These are phyloP conservation scores for Huntiella decipiens DNA, from an alignment of 2,329 filamentous ascomycete genomes.

Conservation along the genomic window DNA sequence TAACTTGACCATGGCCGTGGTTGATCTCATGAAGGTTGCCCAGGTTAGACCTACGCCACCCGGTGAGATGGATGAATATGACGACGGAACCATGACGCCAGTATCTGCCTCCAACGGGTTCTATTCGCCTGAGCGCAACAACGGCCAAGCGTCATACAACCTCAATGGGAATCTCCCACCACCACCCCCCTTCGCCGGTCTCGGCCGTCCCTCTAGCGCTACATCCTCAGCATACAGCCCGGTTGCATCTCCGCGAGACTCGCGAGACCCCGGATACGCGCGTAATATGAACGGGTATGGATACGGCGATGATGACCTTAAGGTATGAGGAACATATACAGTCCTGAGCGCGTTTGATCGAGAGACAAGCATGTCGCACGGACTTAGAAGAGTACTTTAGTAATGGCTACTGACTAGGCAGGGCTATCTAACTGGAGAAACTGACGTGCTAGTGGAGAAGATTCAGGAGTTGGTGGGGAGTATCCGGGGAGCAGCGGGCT, in stretches of 20 bases:
- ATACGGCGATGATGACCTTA: slow-evolving; percentile 9
- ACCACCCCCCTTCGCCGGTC: slow-evolving; percentile 37
- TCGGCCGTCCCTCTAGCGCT: slow-evolving; percentile 39
- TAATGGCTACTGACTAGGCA: slow-evolving; percentile 16
- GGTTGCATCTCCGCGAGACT: slow-evolving; percentile 47
- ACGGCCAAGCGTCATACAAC: background rate
- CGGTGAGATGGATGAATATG: slow-evolving; percentile 60
- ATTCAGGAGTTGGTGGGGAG: slow-evolving; percentile 65
- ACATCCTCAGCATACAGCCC: slow-evolving; percentile 61
- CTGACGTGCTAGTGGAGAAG: slow-evolving; percentile 55
- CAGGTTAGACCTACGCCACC: slow-evolving; percentile 64
- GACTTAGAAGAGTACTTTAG: background rate
- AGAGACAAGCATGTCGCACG: slow-evolving; percentile 2
- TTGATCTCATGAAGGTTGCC: slow-evolving; percentile 66
- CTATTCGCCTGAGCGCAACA: slow-evolving; percentile 34
- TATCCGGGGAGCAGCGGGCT: slow-evolving; percentile 45
- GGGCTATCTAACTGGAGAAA: slow-evolving; percentile 71
- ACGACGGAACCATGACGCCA: slow-evolving; percentile 46
- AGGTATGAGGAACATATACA: slow-evolving; percentile 8
- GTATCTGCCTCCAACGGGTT: slow-evolving; percentile 45
- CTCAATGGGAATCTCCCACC: slow-evolving; percentile 21
- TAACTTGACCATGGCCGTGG: slow-evolving; percentile 66
- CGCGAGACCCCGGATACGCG: slow-evolving; percentile 20
- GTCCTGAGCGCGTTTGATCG: slow-evolving; percentile 2
- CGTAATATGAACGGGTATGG: slow-evolving; percentile 8